A percentile compares a stretch with the other conserved stretches of the same genome.
These are phyloP conservation scores for Chlamydomonas urium DNA, from an alignment of 139 green algal species.

Conservation along the genomic window DNA sequence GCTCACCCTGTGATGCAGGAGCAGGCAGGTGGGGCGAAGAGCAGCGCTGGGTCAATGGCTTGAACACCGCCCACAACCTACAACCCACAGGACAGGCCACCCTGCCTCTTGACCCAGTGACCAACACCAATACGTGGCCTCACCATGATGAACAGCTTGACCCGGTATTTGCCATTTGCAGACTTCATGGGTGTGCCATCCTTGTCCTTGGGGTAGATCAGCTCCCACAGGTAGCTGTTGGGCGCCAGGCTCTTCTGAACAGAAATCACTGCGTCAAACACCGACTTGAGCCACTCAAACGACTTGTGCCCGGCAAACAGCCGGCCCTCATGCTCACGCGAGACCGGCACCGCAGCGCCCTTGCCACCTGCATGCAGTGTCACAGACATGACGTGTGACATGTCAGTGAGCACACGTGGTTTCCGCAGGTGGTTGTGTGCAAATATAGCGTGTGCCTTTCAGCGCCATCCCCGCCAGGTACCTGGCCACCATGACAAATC, in stretches of 20 bases:
- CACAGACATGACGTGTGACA: neutral
- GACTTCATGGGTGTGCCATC: slow-evolving; percentile 38
- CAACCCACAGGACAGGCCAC: no score
- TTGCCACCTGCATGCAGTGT: neutral
- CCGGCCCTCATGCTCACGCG: slow-evolving; percentile 36
- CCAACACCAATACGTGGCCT: no score
- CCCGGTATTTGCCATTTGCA: slow-evolving; percentile 52
- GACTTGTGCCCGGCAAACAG: slow-evolving; percentile 52
- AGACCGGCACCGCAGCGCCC: slow-evolving; percentile 4
- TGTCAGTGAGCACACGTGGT: neutral
- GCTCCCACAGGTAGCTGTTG: slow-evolving; percentile 66
- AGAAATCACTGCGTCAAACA: slow-evolving; percentile 43
- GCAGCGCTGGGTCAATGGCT: neutral
- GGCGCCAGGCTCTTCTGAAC: slow-evolving; percentile 17
- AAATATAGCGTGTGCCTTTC: no score
- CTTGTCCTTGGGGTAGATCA: slow-evolving; percentile 67
- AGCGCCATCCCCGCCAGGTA: no score
- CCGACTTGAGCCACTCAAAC: slow-evolving; percentile 60
- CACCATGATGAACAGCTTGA: slow-evolving; percentile 67
- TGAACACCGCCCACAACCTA: neutral
- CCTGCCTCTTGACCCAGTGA: no score
- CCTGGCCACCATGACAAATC: no score
- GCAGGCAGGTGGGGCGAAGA: neutral
- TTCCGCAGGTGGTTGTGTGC: no score
- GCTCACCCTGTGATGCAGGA: slow-evolving; percentile 46